Conservation (phyloP, 768 basidiomycete genomes). For the Mycena venus region DNA sequence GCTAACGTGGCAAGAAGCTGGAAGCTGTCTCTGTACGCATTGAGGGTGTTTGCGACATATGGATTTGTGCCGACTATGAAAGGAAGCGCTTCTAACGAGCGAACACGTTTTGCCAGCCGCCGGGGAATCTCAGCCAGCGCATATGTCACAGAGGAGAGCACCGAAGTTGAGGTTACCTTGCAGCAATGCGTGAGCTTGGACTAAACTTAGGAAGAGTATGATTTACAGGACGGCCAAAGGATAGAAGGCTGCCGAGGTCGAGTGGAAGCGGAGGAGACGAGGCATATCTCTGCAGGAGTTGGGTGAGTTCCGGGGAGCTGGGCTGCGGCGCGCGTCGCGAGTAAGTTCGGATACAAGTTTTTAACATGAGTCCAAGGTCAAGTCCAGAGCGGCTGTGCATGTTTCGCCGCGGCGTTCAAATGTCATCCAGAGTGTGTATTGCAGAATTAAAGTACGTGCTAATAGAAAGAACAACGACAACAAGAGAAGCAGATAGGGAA, state of each 20-base stretch:
- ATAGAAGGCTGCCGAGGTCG: constrained; percentile 79
- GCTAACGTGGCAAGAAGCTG: constrained; percentile 69
- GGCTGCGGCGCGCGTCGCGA: constrained; percentile 61
- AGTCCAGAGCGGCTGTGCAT: neutral
- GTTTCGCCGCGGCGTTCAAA: too few relatives aligned
- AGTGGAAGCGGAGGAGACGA: constrained; percentile 76
- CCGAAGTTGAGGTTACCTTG: constrained; percentile 71
- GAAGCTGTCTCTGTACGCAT: constrained; percentile 80
- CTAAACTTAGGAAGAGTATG: neutral
- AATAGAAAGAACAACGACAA: constrained; percentile 31
- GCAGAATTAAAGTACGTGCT: constrained; percentile 35
- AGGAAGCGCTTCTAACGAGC: constrained; percentile 80
- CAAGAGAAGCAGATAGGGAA: constrained; percentile 35
- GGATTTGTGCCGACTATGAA: constrained; percentile 94
- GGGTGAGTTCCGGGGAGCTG: constrained; percentile 64
- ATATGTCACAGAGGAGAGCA: constrained; percentile 81
- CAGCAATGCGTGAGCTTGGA: constrained; percentile 9
- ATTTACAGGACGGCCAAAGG: constrained; percentile 75
- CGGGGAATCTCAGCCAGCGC: constrained; percentile 83
- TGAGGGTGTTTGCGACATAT: constrained; percentile 79
- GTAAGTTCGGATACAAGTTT: neutral
- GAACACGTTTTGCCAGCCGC: constrained; percentile 80
- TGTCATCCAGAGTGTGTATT: constrained; percentile 26
- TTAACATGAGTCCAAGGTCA: neutral
- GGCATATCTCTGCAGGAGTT: constrained; percentile 74